Base-by-base conservation (phyloP, 139 green algal genomes). In the Dunaliella primolecta region DNA sequence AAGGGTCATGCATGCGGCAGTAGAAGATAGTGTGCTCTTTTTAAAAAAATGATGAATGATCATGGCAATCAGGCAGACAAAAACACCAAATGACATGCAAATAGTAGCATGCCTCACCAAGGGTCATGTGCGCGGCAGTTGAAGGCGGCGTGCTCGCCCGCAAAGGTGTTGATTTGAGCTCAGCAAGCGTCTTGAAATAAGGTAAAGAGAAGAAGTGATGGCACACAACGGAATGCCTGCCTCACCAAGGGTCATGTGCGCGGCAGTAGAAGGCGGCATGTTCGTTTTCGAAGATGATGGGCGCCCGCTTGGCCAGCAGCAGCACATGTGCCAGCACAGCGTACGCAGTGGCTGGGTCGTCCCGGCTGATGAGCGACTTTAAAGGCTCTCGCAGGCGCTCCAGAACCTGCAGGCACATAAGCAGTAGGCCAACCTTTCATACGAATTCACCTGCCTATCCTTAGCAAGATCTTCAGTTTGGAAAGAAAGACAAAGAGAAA, bases 361-460 rank as follows among this genome's bases (percentile, higher is more conserved):
- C 92, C 0, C 94, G 84, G 25, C 86, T 87, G 3, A 96, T 88
- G 27, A 99, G 92, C 23, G 95, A 98, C 81, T 97, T 92, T 57
- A 99, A 85, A 1, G 96, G 96, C 57, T 96, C 94, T 75, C 96
- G 96, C 75, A 98, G 91, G 25, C 96, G 93, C 90, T 99, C 96
- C 81, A 98, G 91, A 20, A 98, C 96, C 93, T 97, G 89, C 30
- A 36, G 20, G 34, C 1, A 64, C 74, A 46, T 38, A n/a, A 37
- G n/a, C n/a, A n/a, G n/a, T n/a, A n/a, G n/a, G n/a, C 32, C n/a
- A n/a, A n/a, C n/a, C n/a, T n/a, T n/a, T n/a, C n/a, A n/a, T n/a
- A n/a, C n/a, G n/a, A n/a, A n/a, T n/a, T n/a, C n/a, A n/a, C n/a
- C n/a, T n/a, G n/a, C n/a, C n/a, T n/a, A n/a, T n/a, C n/a, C n/a